Conservation (phyloP, 2,329 filamentous ascomycete genomes). For the Leptosphaerulina australis region DNA sequence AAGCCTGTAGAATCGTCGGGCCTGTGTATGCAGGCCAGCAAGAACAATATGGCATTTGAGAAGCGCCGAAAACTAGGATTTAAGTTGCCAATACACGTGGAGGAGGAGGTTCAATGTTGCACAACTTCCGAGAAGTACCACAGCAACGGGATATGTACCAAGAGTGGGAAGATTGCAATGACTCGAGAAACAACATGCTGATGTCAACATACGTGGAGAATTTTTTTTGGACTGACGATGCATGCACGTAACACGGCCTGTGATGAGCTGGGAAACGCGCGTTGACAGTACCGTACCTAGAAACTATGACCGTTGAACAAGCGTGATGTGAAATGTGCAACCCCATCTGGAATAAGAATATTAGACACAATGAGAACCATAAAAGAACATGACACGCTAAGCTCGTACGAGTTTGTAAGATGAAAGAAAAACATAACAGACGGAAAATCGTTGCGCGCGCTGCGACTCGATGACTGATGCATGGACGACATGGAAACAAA, state of each 20-base stretch:
- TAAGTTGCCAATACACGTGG: constrained; percentile 4
- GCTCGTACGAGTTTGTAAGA: too few species aligned
- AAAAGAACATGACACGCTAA: background rate
- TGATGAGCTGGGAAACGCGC: too few species aligned
- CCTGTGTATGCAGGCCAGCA: too few species aligned
- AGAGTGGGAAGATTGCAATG: too few species aligned
- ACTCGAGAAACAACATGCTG: too few species aligned
- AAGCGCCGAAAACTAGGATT: background rate
- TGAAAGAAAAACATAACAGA: background rate
- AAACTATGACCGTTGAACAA: constrained; percentile 2
- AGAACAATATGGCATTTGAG: too few species aligned
- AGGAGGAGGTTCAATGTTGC: constrained; percentile 2
- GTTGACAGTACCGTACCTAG: background rate
- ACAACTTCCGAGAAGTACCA: too few species aligned
- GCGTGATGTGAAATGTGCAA: background rate
- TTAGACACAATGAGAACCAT: constrained; percentile 1
- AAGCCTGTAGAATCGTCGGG: too few species aligned
- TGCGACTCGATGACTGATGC: constrained; percentile 11
- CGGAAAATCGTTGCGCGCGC: constrained; percentile 12
- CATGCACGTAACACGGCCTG: too few species aligned
- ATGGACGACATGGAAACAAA: background rate
- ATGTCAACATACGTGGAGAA: too few species aligned
- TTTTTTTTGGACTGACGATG: too few species aligned
- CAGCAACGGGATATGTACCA: too few species aligned
- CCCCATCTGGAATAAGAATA: background rate